Conservation (phyloP, 108 stramenopile genomes). For the Cyclotella distinguenda region DNA sequence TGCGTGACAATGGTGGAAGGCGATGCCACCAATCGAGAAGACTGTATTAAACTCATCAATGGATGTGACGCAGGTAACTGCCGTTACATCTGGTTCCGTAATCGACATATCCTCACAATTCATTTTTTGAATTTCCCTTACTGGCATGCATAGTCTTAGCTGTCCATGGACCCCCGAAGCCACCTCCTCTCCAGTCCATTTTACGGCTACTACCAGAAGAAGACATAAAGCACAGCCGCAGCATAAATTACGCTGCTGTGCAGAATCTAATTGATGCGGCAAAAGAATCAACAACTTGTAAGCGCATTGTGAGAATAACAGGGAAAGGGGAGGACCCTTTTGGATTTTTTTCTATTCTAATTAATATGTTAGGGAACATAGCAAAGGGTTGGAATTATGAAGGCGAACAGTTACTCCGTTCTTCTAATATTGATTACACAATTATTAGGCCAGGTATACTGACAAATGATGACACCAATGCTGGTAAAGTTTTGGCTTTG, state of each 20-base stretch:
- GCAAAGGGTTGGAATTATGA: conserved; percentile 86
- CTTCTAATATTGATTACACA: conserved; percentile 60
- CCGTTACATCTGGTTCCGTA: too few relatives aligned
- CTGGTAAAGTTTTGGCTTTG: conserved; percentile 42
- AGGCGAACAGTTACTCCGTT: conserved; percentile 65
- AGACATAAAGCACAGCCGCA: conserved; percentile 59
- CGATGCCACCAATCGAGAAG: conserved; percentile 38
- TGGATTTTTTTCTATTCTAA: conserved; percentile 57
- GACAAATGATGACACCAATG: conserved; percentile 30
- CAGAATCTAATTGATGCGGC: conserved; percentile 55
- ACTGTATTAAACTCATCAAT: conserved; percentile 43
- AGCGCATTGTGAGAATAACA: conserved; percentile 70
- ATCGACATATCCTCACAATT: too few relatives aligned
- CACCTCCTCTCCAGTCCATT: conserved; percentile 36
- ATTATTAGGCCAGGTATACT: conserved; percentile 75
- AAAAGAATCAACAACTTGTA: conserved; percentile 27
- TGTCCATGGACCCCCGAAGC: conserved; percentile 44
- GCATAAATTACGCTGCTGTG: conserved; percentile 70
- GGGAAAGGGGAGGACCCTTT: conserved; percentile 75
- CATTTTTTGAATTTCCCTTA: too few relatives aligned
- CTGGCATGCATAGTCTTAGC: too few relatives aligned
- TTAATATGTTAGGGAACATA: conserved; percentile 72
- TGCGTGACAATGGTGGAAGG: conserved; percentile 50
- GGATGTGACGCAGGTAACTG: conserved; percentile 58
- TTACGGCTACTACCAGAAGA: conserved; percentile 36